Conservation (phyloP, 306 rosid genomes). For the Dryas drummondii region DNA sequence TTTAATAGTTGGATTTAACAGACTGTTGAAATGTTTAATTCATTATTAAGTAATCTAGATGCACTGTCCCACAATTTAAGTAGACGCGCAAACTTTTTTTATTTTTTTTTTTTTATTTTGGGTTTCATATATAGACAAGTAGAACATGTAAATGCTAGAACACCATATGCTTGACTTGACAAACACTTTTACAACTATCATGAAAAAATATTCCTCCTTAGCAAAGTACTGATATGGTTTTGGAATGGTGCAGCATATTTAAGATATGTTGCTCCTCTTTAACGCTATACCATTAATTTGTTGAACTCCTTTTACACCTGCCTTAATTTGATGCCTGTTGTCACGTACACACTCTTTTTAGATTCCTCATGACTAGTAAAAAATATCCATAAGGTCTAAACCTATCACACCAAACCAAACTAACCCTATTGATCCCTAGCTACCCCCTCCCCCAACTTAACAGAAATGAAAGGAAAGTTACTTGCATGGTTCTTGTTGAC, state of each 20-base stretch:
- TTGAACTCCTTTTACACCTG: not conserved
- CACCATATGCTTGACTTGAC: not conserved
- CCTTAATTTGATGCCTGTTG: too few species aligned
- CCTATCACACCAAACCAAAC: not conserved
- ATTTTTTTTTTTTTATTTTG: too few species aligned
- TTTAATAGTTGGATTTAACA: too few species aligned
- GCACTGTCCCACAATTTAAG: too few species aligned
- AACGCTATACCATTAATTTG: not conserved
- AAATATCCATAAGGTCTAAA: not conserved
- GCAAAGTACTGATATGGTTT: not conserved
- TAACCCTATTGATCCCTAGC: not conserved
- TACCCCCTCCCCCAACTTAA: not conserved
- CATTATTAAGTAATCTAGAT: too few species aligned
- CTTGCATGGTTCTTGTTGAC: conserved; percentile 9
- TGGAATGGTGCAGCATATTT: not conserved
- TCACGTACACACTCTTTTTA: not conserved
- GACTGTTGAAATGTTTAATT: too few species aligned
- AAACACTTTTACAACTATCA: not conserved
- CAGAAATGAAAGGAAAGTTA: conserved; percentile 5
- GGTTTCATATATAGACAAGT: too few species aligned
- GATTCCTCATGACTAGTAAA: not conserved
- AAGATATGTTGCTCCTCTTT: not conserved
- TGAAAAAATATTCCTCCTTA: not conserved
- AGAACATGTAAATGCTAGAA: too few species aligned
- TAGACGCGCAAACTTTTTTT: too few species aligned